Percentiles rank a stretch among this genome's conserved stretches.
Conservation (phyloP, 2,329 filamentous ascomycete genomes). For the Beauveria scarabaeidicola region DNA sequence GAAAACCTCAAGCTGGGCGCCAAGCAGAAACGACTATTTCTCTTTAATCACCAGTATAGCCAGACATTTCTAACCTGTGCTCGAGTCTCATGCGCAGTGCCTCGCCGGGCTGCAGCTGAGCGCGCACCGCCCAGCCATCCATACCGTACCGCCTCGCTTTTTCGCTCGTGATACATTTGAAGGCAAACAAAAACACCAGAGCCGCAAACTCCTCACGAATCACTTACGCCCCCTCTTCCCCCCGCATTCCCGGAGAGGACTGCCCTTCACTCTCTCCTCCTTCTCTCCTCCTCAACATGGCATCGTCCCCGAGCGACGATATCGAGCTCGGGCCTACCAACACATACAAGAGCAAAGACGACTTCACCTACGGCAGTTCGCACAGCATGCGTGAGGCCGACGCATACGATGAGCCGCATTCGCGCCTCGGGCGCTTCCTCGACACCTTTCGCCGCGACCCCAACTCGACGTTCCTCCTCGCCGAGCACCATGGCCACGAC, state of each 20-base stretch:
- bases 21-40: not conserved
- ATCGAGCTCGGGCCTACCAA: constrained; percentile 50
- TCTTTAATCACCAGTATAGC: not conserved
- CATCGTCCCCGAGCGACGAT: constrained; percentile 26
- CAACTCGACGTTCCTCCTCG: constrained; percentile 37
- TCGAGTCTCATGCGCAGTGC: not conserved
- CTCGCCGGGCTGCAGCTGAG: not conserved
- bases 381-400: constrained; percentile 43
- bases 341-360: constrained; percentile 50
- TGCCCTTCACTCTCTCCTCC: not conserved
- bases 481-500: constrained; percentile 36
- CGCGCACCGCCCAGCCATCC: not conserved
- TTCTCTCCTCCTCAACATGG: constrained; percentile 22
- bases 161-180: constrained; percentile 5
- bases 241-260: too few relatives aligned
- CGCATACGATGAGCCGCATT: constrained; percentile 27
- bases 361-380: constrained; percentile 41
- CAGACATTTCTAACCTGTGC: not conserved
- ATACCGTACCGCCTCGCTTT: not conserved
- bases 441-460: constrained; percentile 59
- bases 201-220: not conserved
- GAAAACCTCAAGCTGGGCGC: not conserved
- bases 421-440: constrained; percentile 35
- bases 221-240: not conserved
- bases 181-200: constrained; percentile 8